These are phyloP conservation scores for Ambrosia hybrid DNA, from an alignment of 140 eudicot genomes.

Conservation along the genomic window DNA sequence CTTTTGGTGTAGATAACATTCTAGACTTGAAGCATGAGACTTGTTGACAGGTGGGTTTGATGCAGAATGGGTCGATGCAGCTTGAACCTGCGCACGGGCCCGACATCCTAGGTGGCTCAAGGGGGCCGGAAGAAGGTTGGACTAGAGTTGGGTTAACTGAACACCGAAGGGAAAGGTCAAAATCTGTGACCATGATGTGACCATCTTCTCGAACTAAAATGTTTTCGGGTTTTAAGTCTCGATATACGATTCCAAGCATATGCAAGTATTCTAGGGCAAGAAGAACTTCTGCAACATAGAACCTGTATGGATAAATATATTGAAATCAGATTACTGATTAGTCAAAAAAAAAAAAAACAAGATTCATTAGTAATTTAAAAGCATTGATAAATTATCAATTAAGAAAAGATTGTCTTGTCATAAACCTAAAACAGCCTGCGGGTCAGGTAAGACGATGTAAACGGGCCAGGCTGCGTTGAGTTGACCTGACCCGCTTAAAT, in stretches of 20 bases:
- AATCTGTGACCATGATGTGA: slow-evolving; percentile 96
- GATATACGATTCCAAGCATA: slow-evolving; percentile 93
- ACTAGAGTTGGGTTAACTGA: slow-evolving; percentile 78
- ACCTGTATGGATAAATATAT: slow-evolving; percentile 41
- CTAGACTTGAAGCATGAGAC: slow-evolving; percentile 88
- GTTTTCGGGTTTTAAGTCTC: slow-evolving; percentile 96
- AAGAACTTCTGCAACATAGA: slow-evolving; percentile 95
- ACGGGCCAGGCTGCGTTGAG: not conserved
- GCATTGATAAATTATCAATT: not conserved
- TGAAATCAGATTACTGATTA: not conserved
- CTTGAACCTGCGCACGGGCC: slow-evolving; percentile 83
- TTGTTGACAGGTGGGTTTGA: slow-evolving; percentile 79
- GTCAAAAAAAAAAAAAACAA: not conserved
- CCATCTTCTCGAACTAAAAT: slow-evolving; percentile 96
- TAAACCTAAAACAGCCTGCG: not conserved
- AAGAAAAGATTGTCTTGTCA: not conserved
- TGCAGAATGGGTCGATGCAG: slow-evolving; percentile 84
- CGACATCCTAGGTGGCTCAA: slow-evolving; percentile 75
- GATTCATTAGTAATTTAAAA: not conserved
- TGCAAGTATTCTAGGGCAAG: slow-evolving; percentile 94
- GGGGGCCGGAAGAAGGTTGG: slow-evolving; percentile 44
- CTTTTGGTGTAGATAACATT: slow-evolving; percentile 40
- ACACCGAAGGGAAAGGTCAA: slow-evolving; percentile 89
- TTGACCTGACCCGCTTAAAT: not conserved
- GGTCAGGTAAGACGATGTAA: not conserved